Evolutionary conservation across 1,284 basidiomycete genomes (phyloP), one percentile per base, ranked within the genome.

Genomic region (Sporisorium scitamineum): DNA sequence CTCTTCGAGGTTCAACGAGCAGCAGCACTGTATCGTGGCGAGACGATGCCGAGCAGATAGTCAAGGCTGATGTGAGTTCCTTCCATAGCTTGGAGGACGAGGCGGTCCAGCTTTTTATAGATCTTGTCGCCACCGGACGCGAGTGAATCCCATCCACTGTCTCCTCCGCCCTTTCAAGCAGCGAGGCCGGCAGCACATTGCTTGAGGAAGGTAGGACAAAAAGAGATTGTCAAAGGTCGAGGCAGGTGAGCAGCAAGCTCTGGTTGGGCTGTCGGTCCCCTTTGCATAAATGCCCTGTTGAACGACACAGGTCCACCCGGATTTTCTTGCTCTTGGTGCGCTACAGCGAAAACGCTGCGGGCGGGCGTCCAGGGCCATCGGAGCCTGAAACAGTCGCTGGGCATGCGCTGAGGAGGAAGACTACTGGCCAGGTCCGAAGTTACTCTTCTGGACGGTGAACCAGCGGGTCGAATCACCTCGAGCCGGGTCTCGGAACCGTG

Each of bases 181-280:
- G 26, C 5, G 3, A 27, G 26, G 27, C n/a, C n/a, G 39, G 18
- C 39, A 9, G 18, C 18, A n/a, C 9, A 4, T 41, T n/a, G 2
- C 39, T n/a, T n/a, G 47, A 31, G 27, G 8, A 48, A 48, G 16
- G 27, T 48, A n/a, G 47, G 16, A 48, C 27, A 48, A 48, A 39
- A n/a, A n/a, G n/a, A n/a, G n/a, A n/a, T n/a, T n/a, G n/a, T n/a
- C n/a, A n/a, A n/a, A n/a, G 16, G 5, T 39, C 16, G 4, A 39
- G 37, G 37, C 37, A 39, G 37, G 8, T 18, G 16, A 3, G 37
- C 37, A 18, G 37, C 37, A 8, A 39, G 37, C 37, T n/a, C 37
- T 39, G 37, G 3, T 11, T n/a, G 4, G 37, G 16, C 5, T 5
- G 6, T 5, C 37, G 13, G 13, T 14, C 3, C n/a, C n/a, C 14